These are phyloP conservation scores for Metschnikowia anglica DNA, from an alignment of 805 yeast genomes.

Conservation along the genomic window DNA sequence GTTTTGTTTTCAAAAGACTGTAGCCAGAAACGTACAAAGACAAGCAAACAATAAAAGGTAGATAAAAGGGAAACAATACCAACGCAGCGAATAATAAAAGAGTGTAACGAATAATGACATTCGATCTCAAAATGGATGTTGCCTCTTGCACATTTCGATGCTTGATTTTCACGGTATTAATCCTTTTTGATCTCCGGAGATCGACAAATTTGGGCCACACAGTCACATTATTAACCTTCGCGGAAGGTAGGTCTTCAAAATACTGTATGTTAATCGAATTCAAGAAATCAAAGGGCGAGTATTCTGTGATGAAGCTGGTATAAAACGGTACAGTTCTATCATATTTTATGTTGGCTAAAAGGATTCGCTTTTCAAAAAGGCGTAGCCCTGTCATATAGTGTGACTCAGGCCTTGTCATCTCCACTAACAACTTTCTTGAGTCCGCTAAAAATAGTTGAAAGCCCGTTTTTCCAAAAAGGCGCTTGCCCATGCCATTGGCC, in stretches of 20 bases:
- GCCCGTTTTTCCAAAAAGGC: constrained; percentile 40
- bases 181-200: constrained; percentile 32
- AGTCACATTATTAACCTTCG: constrained; percentile 35
- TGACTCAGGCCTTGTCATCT: constrained; percentile 52
- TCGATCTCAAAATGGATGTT: constrained; percentile 35
- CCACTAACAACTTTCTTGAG: constrained; percentile 44
- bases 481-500: constrained; percentile 35
- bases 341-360: constrained; percentile 72
- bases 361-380: constrained; percentile 54
- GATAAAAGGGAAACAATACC: constrained; percentile 48
- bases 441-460: constrained; percentile 38
- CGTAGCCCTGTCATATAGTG: constrained; percentile 54
- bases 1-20: constrained; percentile 38
- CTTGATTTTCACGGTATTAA: constrained; percentile 13
- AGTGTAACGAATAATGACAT: constrained; percentile 25
- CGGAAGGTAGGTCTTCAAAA: constrained; percentile 45
- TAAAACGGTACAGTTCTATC: constrained; percentile 88
- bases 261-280: constrained; percentile 47
- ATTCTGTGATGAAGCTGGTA: constrained; percentile 73
- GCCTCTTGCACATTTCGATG: constrained; percentile 38
- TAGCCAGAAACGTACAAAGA: constrained; percentile 39
- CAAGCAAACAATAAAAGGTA: constrained; percentile 44
- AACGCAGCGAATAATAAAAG: constrained; percentile 27
- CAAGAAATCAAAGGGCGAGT: constrained; percentile 69
- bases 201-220: constrained; percentile 55